Evolutionary conservation across 2,329 filamentous ascomycete species (phyloP).

Genomic region (Biscogniauxia sp.): DNA sequence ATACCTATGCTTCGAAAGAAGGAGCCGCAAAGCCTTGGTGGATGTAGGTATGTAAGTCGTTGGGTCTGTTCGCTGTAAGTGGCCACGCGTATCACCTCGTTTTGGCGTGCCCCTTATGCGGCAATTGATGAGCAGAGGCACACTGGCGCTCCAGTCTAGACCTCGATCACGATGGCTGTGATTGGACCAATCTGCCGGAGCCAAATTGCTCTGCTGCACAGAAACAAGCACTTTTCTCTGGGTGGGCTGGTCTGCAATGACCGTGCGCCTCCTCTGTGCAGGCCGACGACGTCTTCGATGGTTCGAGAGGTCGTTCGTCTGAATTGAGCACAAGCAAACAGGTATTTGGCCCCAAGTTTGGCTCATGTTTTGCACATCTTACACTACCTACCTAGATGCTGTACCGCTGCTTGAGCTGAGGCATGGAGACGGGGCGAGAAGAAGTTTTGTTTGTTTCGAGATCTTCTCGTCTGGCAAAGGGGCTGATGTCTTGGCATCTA

Average conservation of each 20-base stretch:
- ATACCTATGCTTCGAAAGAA: neutral
- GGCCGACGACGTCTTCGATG: neutral
- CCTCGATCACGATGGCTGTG: neutral
- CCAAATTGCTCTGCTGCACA: neutral
- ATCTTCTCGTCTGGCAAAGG: neutral
- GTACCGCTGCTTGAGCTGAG: neutral
- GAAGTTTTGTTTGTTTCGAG: neutral
- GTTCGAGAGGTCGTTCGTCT: neutral
- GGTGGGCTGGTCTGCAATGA: neutral
- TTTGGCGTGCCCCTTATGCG: neutral
- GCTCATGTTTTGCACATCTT: too few species aligned
- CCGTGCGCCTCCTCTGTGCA: neutral
- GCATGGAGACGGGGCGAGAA: neutral
- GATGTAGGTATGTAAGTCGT: neutral
- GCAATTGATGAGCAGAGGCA: neutral
- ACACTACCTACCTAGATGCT: neutral
- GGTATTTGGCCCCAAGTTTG: neutral
- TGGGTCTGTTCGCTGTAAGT: neutral
- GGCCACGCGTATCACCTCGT: neutral
- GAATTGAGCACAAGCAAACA: neutral
- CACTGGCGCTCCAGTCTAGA: neutral
- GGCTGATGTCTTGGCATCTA: neutral
- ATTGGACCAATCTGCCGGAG: neutral
- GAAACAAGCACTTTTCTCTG: neutral
- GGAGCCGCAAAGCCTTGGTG: neutral